Conservation (phyloP, 352 stramenopile species). For the Globisporangium uncinulatum region DNA sequence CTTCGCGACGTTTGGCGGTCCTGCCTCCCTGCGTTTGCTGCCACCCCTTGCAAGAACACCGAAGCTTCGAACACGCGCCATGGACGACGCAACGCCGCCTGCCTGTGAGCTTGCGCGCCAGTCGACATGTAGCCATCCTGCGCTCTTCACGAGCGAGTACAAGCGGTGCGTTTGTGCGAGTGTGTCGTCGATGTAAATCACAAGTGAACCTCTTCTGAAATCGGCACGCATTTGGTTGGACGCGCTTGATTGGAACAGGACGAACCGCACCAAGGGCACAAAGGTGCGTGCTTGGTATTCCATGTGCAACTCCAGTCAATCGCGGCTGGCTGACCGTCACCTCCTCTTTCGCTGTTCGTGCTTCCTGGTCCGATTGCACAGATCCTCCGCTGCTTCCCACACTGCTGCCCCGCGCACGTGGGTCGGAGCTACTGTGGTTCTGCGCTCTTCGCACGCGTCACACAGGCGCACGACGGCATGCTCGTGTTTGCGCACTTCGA, state of each 20-base stretch:
- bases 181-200: too few relatives aligned
- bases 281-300: constrained; percentile 16
- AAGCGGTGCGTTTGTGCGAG: constrained; percentile 30
- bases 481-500: constrained; percentile 54
- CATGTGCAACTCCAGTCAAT: neutral
- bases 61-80: neutral
- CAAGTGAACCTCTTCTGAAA: too few relatives aligned
- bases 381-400: constrained; percentile 70
- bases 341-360: neutral
- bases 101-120: constrained; percentile 37
- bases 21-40: too few relatives aligned
- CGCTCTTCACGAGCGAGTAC: constrained; percentile 50
- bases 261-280: constrained; percentile 43
- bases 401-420: constrained; percentile 63
- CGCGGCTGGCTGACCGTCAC: neutral
- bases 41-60: neutral
- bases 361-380: constrained; percentile 4
- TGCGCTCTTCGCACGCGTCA: constrained; percentile 38
- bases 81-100: constrained; percentile 17
- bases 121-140: constrained; percentile 25
- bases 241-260: constrained; percentile 15
- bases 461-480: constrained; percentile 16
- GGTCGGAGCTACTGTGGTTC: constrained; percentile 68
- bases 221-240: neutral
- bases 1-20: neutral